phyloP scores from a whole-genome alignment of 2,329 filamentous ascomycete genomes.

The Bertia moriformis region DNA sequence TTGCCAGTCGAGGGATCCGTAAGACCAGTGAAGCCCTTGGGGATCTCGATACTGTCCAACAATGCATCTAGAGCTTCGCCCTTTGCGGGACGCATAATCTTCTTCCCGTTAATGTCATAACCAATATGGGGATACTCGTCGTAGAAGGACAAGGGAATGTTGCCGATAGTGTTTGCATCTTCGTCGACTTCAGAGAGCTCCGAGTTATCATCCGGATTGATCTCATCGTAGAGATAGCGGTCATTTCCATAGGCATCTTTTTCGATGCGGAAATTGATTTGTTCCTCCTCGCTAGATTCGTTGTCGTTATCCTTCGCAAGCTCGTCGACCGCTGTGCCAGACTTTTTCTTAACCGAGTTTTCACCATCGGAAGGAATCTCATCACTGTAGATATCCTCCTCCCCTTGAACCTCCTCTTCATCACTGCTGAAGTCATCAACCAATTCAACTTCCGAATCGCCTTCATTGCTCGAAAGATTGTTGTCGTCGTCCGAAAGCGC shows the following conservation, averaged over 20 bases:
- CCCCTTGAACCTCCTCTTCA: conserved; percentile 24
- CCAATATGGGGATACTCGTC: conserved; percentile 96
- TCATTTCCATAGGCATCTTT: conserved; percentile 81
- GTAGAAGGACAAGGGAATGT: conserved; percentile 90
- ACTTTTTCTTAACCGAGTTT: conserved; percentile 18
- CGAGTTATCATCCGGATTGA: conserved; percentile 88
- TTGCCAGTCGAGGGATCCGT: conserved; percentile 91
- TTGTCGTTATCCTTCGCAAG: conserved; percentile 1
- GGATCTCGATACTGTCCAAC: conserved; percentile 89
- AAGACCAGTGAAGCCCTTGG: conserved; percentile 91
- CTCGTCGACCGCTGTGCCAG: conserved; percentile 10
- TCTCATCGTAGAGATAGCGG: conserved; percentile 84
- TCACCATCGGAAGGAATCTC: conserved; percentile 25
- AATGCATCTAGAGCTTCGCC: conserved; percentile 86
- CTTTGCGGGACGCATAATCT: conserved; percentile 87
- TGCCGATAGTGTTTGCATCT: conserved; percentile 77
- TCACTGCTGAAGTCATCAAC: conserved; percentile 24
- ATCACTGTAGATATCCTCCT: conserved; percentile 21
- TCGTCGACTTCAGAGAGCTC: conserved; percentile 79
- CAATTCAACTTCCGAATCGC: conserved; percentile 37
- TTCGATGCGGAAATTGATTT: conserved; percentile 37
- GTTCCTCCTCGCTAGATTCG: conserved; percentile 17
- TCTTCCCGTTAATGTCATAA: conserved; percentile 97
- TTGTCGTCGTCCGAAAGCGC: conserved; percentile 33
- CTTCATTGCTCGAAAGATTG: conserved; percentile 16